Percentiles rank a stretch among this genome's conserved stretches.
These are phyloP conservation scores for Saccharomycopsis capsularis DNA, from an alignment of 805 yeast genomes.

Conservation along the genomic window DNA sequence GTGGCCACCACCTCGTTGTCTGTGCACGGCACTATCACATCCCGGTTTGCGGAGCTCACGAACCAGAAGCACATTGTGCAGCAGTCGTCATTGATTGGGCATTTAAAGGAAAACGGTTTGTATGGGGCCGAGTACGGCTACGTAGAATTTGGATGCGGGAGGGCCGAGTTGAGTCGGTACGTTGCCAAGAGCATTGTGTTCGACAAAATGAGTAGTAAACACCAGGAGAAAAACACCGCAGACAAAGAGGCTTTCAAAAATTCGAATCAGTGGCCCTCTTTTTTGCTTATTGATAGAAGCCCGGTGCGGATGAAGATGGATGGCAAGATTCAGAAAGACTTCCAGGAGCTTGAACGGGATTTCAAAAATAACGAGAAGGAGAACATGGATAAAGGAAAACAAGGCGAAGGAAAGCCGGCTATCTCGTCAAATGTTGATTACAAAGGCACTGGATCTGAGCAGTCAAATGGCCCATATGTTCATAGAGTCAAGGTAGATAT, in stretches of 20 bases:
- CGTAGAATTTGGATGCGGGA: conserved; percentile 87
- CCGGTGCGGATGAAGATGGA: conserved; percentile 76
- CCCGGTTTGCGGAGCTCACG: conserved; percentile 41
- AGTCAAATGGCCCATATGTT: conserved; percentile 29
- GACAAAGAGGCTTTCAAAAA: neutral
- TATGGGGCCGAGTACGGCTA: conserved; percentile 34
- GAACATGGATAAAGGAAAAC: no score
- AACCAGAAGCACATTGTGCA: conserved; percentile 75
- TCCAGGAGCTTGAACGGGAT: conserved; percentile 25
- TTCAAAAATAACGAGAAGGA: neutral
- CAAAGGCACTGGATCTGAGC: neutral
- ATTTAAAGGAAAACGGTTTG: conserved; percentile 39
- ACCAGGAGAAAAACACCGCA: conserved; percentile 10
- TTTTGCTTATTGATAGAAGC: conserved; percentile 67
- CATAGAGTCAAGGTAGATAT: conserved; percentile 67
- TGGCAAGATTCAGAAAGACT: conserved; percentile 53
- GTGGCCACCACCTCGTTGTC: no score
- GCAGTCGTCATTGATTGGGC: conserved; percentile 74
- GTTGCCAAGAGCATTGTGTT: conserved; percentile 28
- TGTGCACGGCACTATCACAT: conserved; percentile 10
- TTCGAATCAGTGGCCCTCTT: no score
- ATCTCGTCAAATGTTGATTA: neutral
- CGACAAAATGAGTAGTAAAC: conserved; percentile 22
- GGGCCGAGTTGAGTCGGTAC: conserved; percentile 74
- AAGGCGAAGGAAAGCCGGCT: neutral